Base-by-base conservation (phyloP, 2,329 filamentous ascomycete genomes). In the Xylariomycetidae sp. region DNA sequence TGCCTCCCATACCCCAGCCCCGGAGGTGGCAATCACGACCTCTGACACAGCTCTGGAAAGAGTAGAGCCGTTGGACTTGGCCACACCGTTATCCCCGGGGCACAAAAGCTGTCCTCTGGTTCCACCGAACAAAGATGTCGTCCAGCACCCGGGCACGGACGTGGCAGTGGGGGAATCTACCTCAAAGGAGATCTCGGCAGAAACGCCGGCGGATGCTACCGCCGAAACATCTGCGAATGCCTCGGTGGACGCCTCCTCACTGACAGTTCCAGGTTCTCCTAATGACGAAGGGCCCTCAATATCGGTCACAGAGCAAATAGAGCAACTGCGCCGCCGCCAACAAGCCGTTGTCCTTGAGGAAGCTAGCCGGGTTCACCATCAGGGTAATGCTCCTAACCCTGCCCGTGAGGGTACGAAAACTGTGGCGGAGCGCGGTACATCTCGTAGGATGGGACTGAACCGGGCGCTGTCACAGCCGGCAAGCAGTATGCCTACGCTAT, bases 381-480 rank as follows among this genome's bases (percentile, higher is more conserved):
- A 39, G 10, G 52, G 54, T 16, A 44, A 44, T 19, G 43, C 47
- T 25, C 31, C 26, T 8, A 23, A 23, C 20, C 8, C 8, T 23
- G 8, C 32, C 12, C n/a, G 29, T 27, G 53, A 49, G 5, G 26
- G 35, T 5, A 31, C 34, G n/a, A 54, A 46, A 30, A 35, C 37
- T 18, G 42, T 40, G 10, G 35, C 48, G 3, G 64, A 68, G 9
- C 59, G 59, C n/a, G 51, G 50, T 6, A 39, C 62, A 19, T 56
- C 64, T 19, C 65, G 73, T 42, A 71, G 64, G 43, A 54, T 62
- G 18, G 67, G 67, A 20, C 49, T 61, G 33, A 61, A 53, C 25
- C 67, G 74, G 29, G 63, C 73, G 2, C 57, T 64, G n/a, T 72
- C 73, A 2, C 71, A 75, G 34, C 72, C 73, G 7, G 55, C 57